Evolutionary conservation across 192 early-diverging fungal species (phyloP).

Genomic region (Entomortierella chlamydospora): DNA sequence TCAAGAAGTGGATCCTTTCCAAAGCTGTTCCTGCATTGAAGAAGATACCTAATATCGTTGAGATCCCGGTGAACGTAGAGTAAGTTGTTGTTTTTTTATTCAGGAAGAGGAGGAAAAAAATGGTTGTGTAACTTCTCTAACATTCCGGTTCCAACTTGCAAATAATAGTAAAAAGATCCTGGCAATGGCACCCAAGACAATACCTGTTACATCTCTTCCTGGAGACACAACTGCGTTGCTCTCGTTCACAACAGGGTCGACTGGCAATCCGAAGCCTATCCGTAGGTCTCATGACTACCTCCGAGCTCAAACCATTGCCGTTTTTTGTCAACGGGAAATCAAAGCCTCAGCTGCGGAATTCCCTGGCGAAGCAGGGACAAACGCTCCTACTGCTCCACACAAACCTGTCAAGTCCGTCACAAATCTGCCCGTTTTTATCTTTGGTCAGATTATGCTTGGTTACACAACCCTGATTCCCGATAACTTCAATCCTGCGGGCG

Average conservation of each 20-base stretch:
- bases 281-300: slow-evolving; percentile 49
- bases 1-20: slow-evolving; percentile 54
- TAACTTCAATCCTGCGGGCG: slow-evolving; percentile 48
- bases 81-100: slow-evolving; percentile 6
- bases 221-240: slow-evolving; percentile 46
- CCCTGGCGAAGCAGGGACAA: not conserved
- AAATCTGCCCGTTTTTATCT: slow-evolving; percentile 51
- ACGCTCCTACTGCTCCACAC: slow-evolving; percentile 20
- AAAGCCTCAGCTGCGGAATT: slow-evolving; percentile 16
- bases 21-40: slow-evolving; percentile 46
- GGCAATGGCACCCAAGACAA: slow-evolving; percentile 19
- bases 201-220: slow-evolving; percentile 34
- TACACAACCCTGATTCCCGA: slow-evolving; percentile 51
- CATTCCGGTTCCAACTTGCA: not conserved
- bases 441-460: slow-evolving; percentile 52
- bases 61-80: slow-evolving; percentile 47
- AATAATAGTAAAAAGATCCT: slow-evolving; percentile 33
- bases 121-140: not conserved
- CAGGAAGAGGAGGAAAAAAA: not conserved
- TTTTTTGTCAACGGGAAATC: slow-evolving; percentile 49
- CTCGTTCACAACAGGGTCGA: slow-evolving; percentile 53
- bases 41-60: slow-evolving; percentile 47
- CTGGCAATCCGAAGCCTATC: slow-evolving; percentile 53
- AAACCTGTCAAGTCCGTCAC: slow-evolving; percentile 45
- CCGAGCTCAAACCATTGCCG: slow-evolving; percentile 49